Base-by-base conservation (phyloP, 805 yeast species). In the Dipodascus geniculatus region DNA sequence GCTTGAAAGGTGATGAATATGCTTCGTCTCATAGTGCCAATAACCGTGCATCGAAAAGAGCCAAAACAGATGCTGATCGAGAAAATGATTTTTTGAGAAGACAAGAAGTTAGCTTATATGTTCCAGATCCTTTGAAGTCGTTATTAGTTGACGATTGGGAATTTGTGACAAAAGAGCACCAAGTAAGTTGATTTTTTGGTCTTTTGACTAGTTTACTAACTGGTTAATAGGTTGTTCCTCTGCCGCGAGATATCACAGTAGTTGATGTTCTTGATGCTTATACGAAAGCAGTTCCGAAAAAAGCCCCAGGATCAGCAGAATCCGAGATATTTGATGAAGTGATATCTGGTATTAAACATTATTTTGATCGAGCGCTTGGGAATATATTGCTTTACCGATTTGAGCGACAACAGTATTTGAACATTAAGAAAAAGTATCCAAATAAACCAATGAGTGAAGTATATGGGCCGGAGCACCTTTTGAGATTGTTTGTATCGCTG, bases 111-210 rank as follows among this genome's bases (percentile, higher is more conserved):
- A 66, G 71, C 48, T 61, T 87, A 16, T 69, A 71, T 14, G 77
- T 90, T 4, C 86, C 91, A 1, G 80, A 81, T 51, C 69, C 74
- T 28, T 71, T 91, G 54, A 90, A 89, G 66, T 71, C 83, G 3
- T 61, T 82, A 2, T 70, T 91, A 42, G 95, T 90, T 0, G 89
- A 87, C 65, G 98, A 91, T 71, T 91, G 98, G 99, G 96, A 91
- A 67, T 74, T 74, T 59, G 76, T 91, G 33, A 89, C 98, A 0
- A 86, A 85, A 60, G 86, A 88, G 60, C 83, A 83, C 51, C 80
- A 82, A 65, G 67, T 38, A 38, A n/a, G 44, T 38, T 8, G 14
- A 8, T 14, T n/a, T n/a, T n/a, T n/a, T n/a, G n/a, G n/a, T n/a
- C n/a, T n/a, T n/a, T n/a, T n/a, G n/a, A n/a, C n/a, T n/a, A n/a